phyloP scores from a whole-genome alignment of 106 monocot genomes.

The Hemerocallis citrina region DNA sequence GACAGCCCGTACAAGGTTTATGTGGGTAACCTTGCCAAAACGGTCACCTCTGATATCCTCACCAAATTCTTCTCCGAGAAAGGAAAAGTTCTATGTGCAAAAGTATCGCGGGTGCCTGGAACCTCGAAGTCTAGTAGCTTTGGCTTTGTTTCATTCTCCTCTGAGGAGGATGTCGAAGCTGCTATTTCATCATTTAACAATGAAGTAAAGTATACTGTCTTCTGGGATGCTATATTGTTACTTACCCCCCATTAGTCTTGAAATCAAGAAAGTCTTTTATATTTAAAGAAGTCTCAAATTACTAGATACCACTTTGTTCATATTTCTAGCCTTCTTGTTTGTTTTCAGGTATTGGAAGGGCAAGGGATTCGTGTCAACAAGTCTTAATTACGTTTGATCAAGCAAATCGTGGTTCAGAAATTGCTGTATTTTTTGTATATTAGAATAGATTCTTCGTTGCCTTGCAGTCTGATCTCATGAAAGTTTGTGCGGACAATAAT shows the following conservation, averaged over 20 bases:
- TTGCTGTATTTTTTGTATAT: constrained; percentile 1
- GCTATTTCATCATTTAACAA: constrained; percentile 72
- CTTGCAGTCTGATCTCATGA: no score
- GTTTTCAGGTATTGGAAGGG: constrained; percentile 83
- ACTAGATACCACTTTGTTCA: neutral
- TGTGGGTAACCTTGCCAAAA: constrained; percentile 85
- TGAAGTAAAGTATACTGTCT: constrained; percentile 65
- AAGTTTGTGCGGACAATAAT: no score
- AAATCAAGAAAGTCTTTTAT: neutral
- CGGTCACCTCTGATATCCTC: constrained; percentile 66
- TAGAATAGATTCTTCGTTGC: no score
- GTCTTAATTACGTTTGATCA: constrained; percentile 26
- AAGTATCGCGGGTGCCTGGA: constrained; percentile 71
- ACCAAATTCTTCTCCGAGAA: constrained; percentile 78
- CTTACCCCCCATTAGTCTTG: no score
- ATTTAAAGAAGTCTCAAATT: no score
- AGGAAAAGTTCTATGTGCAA: constrained; percentile 74
- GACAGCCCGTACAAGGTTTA: constrained; percentile 96
- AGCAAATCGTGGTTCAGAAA: neutral
- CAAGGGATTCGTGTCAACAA: constrained; percentile 86
- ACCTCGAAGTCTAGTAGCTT: constrained; percentile 89
- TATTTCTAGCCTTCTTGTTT: constrained; percentile 1
- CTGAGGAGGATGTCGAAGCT: constrained; percentile 74
- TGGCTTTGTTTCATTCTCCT: constrained; percentile 88
- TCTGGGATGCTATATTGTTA: no score